A percentile compares a stretch with the other conserved stretches of the same genome.
phyloP scores from a whole-genome alignment of 2,329 filamentous ascomycete species.

The Botryotinia narcissicola region DNA sequence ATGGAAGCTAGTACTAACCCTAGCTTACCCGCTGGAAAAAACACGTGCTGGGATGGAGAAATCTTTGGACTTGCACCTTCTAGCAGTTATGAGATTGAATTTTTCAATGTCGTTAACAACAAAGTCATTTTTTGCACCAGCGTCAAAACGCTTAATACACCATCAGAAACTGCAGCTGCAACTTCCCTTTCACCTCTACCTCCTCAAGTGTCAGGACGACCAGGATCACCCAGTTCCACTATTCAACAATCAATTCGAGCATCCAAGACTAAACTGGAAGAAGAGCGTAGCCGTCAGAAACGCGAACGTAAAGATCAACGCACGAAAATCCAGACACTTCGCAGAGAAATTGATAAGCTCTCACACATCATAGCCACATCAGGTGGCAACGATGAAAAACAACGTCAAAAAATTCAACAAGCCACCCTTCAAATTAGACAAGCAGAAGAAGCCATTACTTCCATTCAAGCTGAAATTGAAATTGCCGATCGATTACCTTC shows the following conservation, averaged over 20 bases:
- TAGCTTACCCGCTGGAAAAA: slow-evolving; percentile 41
- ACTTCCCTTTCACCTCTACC: slow-evolving; percentile 38
- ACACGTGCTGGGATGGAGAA: slow-evolving; percentile 66
- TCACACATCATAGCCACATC: slow-evolving; percentile 64
- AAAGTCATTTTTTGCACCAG: slow-evolving; percentile 68
- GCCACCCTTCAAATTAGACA: slow-evolving; percentile 71
- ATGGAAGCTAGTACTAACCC: slow-evolving; percentile 54
- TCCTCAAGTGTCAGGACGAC: slow-evolving; percentile 61
- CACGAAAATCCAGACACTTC: slow-evolving; percentile 61
- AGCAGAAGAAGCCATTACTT: slow-evolving; percentile 55
- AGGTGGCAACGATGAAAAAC: slow-evolving; percentile 72
- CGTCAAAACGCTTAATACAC: slow-evolving; percentile 46
- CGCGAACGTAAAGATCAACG: slow-evolving; percentile 73
- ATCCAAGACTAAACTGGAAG: slow-evolving; percentile 66
- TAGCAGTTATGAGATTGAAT: slow-evolving; percentile 76
- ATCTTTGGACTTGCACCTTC: slow-evolving; percentile 68
- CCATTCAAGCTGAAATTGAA: slow-evolving; percentile 59
- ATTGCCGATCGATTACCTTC: slow-evolving; percentile 62
- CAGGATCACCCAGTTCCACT: slow-evolving; percentile 74
- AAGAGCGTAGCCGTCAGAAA: slow-evolving; percentile 68
- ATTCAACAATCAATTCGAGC: slow-evolving; percentile 73
- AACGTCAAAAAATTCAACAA: slow-evolving; percentile 71
- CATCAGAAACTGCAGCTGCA: slow-evolving; percentile 36
- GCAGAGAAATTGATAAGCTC: slow-evolving; percentile 71
- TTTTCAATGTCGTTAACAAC: slow-evolving; percentile 65